Percentiles rank a stretch among this genome's conserved stretches.
Evolutionary conservation across 2,329 filamentous ascomycete genomes (phyloP).

Genomic region (Tolypocladium ovalisporum): DNA sequence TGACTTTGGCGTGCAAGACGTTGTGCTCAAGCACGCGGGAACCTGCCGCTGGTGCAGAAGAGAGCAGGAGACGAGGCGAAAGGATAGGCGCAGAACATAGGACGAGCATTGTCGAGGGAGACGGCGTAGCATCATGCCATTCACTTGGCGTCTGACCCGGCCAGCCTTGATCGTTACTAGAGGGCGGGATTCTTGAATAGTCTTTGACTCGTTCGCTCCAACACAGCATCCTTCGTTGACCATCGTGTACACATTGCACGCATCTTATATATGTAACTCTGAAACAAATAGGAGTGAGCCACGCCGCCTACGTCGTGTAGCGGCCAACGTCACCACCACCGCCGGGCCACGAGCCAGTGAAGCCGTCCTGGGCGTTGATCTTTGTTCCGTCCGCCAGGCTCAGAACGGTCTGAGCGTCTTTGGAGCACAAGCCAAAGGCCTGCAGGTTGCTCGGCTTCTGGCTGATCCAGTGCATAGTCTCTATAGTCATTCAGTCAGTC

Average conservation of each 20-base stretch:
- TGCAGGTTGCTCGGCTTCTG: slow-evolving; percentile 26
- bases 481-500: slow-evolving; percentile 1
- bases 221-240: neutral
- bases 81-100: too few species aligned
- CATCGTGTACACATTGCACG: too few species aligned
- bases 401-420: slow-evolving; percentile 23
- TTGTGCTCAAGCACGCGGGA: too few species aligned
- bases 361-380: slow-evolving; percentile 18
- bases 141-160: too few species aligned
- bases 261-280: neutral
- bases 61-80: too few species aligned
- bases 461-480: slow-evolving; percentile 27
- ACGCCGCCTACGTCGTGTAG: slow-evolving; percentile 15
- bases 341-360: slow-evolving; percentile 22
- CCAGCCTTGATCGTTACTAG: too few species aligned
- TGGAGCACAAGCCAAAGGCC: slow-evolving; percentile 29
- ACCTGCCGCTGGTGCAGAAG: too few species aligned
- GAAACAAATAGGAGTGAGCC: neutral
- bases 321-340: slow-evolving; percentile 24
- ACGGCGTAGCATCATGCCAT: too few species aligned
- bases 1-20: too few species aligned
- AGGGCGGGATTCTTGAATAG: too few species aligned
- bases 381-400: slow-evolving; percentile 23
- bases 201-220: neutral
- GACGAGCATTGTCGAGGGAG: too few species aligned